Evolutionary conservation across 2,329 filamentous ascomycete species (phyloP), one percentile per base, ranked within the genome.

Genomic region (Aspergillus alliaceus): DNA sequence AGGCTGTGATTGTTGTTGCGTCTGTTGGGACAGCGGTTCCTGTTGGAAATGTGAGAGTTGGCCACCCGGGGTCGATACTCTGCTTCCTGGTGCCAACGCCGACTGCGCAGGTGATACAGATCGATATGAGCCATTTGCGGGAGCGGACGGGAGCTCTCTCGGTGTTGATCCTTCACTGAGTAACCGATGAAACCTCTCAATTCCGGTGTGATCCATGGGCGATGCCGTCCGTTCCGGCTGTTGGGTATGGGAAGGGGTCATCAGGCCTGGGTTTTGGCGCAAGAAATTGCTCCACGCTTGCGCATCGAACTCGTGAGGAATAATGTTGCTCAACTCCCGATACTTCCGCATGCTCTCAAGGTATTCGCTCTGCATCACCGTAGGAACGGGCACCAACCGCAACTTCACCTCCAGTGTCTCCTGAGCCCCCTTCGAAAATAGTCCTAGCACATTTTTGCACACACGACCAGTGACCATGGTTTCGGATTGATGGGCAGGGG

Each of bases 331-430:
- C 54, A 85, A 67, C 62, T 82, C 83, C 42, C 84, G 80, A 63
- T 86, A 84, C 57, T 80, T 82, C 63, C 85, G 84, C 80, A 86
- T 85, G 59, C 79, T 86, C 63, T 81, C 81, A 40, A 84, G 70
- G 64, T 85, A 86, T 73, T 87, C 83, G 60, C 78, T 84, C 70
- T 86, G 84, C 61, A 84, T 73, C 31, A 81, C 82, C 52, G 84
- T 90, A 18, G 87, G 83, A 34, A 96, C 88, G 15, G 89, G 88
- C 2, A 92, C 89, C 56, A 99, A 81, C 70, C 91, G 92, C 59
- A 99, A 81, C 73, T 90, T 96, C 63, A 99, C 93, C 77, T 99
- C 95, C 58, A 99, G 78, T 0, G 90, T 98, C 75, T 98, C 93
- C 65, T 88, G 89, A 58, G 77, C 75, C 31, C 90, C 91, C 67